Evolutionary conservation across 768 basidiomycete species (phyloP), one percentile per base, ranked within the genome.

Genomic region (Boletus subparvulus): DNA sequence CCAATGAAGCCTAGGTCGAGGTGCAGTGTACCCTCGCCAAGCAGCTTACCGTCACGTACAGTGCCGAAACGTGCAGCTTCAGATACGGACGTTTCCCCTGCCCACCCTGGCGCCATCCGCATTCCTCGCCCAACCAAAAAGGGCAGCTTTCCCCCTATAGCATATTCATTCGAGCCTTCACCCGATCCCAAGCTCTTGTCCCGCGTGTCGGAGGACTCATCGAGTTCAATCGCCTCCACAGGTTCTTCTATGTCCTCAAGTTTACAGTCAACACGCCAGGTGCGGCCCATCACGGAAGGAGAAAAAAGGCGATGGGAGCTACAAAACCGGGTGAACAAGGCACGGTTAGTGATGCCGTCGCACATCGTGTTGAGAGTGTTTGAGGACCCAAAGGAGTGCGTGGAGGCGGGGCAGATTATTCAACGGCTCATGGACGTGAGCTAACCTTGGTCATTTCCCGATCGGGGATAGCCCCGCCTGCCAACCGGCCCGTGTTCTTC

Each of bases 311-410:
- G 83, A 58, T 59, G 68, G 55, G 83, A 84, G 32, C 63, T 92
- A 62, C 88, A 92, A 74, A 70, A 69, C 61, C 75, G 90, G 33
- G 79, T 92, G 52, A 83, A 83, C 73, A 75, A 73, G 56, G 88
- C 88, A 28, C 73, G 88, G 52, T 76, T 74, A 59, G 71, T 78
- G 65, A 81, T 90, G 64, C 86, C 88, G 6, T 62, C 69, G 32
- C 74, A 82, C 60, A 76, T 90, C 11, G 70, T 74, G 19, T 69
- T 92, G 65, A 78, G 88, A 50, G 68, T 92, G 28, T 93, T 93
- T 67, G 79, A 83, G 62, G 70, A 82, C 41, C 86, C 91, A 11
- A 73, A 63, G 59, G 88, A 93, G 63, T 92, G 90, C 66, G 75
- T 80, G 16, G 90, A 92, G 70, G 80, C 78, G 24, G 72, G 72